These are phyloP conservation scores for Chaetomium strumarium DNA, from an alignment of 2,329 filamentous ascomycete species.

Conservation along the genomic window DNA sequence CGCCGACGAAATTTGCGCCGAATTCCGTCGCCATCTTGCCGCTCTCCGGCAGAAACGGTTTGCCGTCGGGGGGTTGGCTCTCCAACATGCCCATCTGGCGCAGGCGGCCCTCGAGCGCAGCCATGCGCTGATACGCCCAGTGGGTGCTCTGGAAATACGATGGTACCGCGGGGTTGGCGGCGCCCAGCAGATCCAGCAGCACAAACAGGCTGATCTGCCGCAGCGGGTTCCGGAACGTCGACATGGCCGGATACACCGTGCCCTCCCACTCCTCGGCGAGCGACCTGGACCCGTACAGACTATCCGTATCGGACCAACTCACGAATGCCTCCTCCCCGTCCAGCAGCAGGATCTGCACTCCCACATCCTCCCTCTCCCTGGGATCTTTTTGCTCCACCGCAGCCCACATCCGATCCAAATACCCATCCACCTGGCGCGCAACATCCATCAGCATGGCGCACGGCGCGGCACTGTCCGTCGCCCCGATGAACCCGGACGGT, in stretches of 20 bases:
- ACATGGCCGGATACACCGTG: slow-evolving; percentile 58
- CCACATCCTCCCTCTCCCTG: slow-evolving; percentile 52
- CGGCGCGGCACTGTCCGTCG: slow-evolving; percentile 76
- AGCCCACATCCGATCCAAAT: slow-evolving; percentile 67
- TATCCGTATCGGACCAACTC: slow-evolving; percentile 66
- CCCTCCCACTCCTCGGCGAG: slow-evolving; percentile 69
- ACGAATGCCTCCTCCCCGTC: slow-evolving; percentile 81
- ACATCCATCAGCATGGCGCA: slow-evolving; percentile 81
- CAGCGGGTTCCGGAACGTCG: slow-evolving; percentile 62
- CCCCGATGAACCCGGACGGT: slow-evolving; percentile 73
- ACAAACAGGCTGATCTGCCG: slow-evolving; percentile 75
- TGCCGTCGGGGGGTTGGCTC: slow-evolving; percentile 33
- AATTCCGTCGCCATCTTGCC: slow-evolving; percentile 33
- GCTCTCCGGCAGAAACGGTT: slow-evolving; percentile 26
- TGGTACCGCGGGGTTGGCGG: slow-evolving; percentile 61
- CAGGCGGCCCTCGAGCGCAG: slow-evolving; percentile 66
- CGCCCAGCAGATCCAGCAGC: slow-evolving; percentile 82
- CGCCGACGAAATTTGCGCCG: slow-evolving; percentile 50
- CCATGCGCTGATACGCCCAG: slow-evolving; percentile 82
- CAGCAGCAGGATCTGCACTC: slow-evolving; percentile 72
- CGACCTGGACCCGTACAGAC: slow-evolving; percentile 70
- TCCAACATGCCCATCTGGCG: slow-evolving; percentile 61
- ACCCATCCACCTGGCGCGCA: slow-evolving; percentile 63
- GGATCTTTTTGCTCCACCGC: slow-evolving; percentile 44
- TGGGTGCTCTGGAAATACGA: slow-evolving; percentile 88